Evolutionary conservation across 2,329 filamentous ascomycete species (phyloP).

Genomic region (Colletotrichum coccodes): DNA sequence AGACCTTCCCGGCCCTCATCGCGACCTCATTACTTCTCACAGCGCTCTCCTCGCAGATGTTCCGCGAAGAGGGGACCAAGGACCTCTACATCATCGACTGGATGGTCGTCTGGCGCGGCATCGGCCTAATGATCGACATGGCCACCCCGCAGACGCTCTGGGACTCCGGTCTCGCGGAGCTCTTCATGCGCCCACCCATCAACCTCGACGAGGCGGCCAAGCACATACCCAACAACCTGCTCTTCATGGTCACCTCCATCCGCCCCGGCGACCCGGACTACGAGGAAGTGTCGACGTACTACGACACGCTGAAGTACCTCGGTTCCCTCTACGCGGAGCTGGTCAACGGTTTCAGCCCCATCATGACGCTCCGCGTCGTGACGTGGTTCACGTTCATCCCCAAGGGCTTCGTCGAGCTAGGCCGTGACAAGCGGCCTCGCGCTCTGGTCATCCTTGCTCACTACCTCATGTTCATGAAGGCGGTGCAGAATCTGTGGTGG

Average conservation of each 20-base stretch:
- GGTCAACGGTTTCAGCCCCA: slow-evolving; percentile 52
- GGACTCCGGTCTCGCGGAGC: slow-evolving; percentile 54
- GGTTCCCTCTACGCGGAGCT: slow-evolving; percentile 63
- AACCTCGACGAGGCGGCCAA: slow-evolving; percentile 52
- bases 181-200: slow-evolving; percentile 61
- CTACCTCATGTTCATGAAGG: slow-evolving; percentile 61
- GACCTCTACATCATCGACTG: slow-evolving; percentile 64
- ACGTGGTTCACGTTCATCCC: slow-evolving; percentile 65
- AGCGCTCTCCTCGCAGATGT: slow-evolving; percentile 60
- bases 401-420: slow-evolving; percentile 53
- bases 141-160: slow-evolving; percentile 43
- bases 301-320: slow-evolving; percentile 57
- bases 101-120: slow-evolving; percentile 66
- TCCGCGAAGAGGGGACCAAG: slow-evolving; percentile 56
- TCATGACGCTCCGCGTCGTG: slow-evolving; percentile 60
- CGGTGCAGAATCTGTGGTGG: slow-evolving; percentile 60
- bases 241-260: slow-evolving; percentile 61
- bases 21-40: slow-evolving; percentile 62
- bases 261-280: slow-evolving; percentile 53
- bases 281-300: slow-evolving; percentile 51
- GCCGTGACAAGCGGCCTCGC: slow-evolving; percentile 52
- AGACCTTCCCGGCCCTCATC: slow-evolving; percentile 60
- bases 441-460: slow-evolving; percentile 63
- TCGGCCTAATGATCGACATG: slow-evolving; percentile 58
- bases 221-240: slow-evolving; percentile 58